Percentiles rank a stretch among this genome's conserved stretches.
Conservation (phyloP, 106 monocot genomes). For the Vanilla planifolia region DNA sequence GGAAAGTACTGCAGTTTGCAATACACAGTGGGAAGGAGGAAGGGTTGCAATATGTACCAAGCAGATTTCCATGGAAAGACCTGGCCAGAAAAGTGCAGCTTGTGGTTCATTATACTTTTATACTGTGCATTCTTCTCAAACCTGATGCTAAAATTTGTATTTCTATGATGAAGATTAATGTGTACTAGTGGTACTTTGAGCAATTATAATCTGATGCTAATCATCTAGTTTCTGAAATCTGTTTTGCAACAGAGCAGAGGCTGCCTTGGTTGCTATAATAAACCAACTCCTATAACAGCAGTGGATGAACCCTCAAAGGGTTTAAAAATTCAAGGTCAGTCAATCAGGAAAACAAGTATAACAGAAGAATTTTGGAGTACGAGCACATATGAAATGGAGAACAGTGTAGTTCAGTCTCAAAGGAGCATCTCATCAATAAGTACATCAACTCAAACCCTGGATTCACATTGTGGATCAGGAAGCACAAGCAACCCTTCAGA, state of each 20-base stretch:
- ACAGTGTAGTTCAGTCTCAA: constrained; percentile 72
- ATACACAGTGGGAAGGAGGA: too few relatives aligned
- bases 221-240: constrained; percentile 37
- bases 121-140: too few relatives aligned
- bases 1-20: too few relatives aligned
- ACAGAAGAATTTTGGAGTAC: constrained; percentile 93
- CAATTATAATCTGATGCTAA: too few relatives aligned
- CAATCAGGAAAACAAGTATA: constrained; percentile 40
- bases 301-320: constrained; percentile 92
- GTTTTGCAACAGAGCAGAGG: constrained; percentile 97
- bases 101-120: too few relatives aligned
- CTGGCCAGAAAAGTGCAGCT: too few relatives aligned
- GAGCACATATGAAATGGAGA: constrained; percentile 91
- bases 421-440: constrained; percentile 91
- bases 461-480: constrained; percentile 45
- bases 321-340: constrained; percentile 72
- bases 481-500: constrained; percentile 51
- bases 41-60: too few relatives aligned
- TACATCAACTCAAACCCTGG: constrained; percentile 40
- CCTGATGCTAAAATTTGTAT: too few relatives aligned
- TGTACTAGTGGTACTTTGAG: too few relatives aligned
- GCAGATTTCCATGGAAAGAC: too few relatives aligned
- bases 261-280: constrained; percentile 88
- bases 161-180: too few relatives aligned
- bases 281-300: constrained; percentile 75